phyloP scores from a whole-genome alignment of 805 yeast genomes.

The Lipomyces orientalis region DNA sequence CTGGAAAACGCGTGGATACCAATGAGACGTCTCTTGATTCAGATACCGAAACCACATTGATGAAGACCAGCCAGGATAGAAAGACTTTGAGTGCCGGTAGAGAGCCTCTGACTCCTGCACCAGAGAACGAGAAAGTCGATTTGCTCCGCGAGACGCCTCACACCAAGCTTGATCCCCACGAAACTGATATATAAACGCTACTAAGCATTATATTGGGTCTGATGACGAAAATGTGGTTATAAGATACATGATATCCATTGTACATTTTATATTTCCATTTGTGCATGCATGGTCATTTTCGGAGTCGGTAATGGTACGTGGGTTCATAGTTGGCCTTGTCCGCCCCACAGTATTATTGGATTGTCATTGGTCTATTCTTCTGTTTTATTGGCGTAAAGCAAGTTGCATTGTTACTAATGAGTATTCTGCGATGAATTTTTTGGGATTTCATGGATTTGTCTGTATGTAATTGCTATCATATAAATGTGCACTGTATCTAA shows the following conservation, averaged over 20 bases:
- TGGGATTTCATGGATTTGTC: neutral
- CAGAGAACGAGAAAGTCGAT: neutral
- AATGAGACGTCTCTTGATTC: neutral
- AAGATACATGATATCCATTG: neutral
- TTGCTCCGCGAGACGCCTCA: neutral
- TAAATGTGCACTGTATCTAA: slow-evolving; percentile 1
- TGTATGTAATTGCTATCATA: neutral
- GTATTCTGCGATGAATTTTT: neutral
- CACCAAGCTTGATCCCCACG: neutral
- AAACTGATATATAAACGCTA: neutral
- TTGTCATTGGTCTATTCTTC: neutral
- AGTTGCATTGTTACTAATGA: neutral
- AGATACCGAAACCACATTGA: neutral
- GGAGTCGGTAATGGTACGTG: neutral
- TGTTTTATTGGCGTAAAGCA: neutral
- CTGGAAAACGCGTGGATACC: neutral
- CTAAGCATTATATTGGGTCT: neutral
- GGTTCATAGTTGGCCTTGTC: neutral
- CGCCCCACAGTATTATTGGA: neutral
- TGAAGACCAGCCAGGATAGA: neutral
- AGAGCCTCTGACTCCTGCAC: neutral
- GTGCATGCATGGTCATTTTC: neutral
- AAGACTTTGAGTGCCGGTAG: neutral
- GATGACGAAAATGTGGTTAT: neutral
- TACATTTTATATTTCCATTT: neutral